Evolutionary conservation across 805 yeast species (phyloP).

Genomic region (Sugiyamaella lignohabitans): DNA sequence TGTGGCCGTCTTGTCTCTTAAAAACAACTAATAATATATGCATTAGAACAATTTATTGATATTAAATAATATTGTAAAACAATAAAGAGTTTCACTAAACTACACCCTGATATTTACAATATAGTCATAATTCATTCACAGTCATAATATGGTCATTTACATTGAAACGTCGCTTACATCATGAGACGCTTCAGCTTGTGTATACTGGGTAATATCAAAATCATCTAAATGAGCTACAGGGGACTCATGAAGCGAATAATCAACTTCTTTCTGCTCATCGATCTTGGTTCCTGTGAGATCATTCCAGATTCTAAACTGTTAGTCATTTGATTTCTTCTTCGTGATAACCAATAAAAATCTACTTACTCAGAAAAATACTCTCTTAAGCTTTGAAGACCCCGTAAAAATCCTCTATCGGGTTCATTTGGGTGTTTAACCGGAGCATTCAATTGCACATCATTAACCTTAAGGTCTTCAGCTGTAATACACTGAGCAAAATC

Average conservation of each 20-base stretch:
- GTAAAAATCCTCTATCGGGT: conserved; percentile 77
- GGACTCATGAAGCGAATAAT: conserved; percentile 5
- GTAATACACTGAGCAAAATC: conserved; percentile 95
- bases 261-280: not conserved
- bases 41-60: not conserved
- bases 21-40: not conserved
- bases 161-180: conserved; percentile 11
- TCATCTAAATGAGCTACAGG: conserved; percentile 13
- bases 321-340: no score
- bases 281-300: conserved; percentile 12
- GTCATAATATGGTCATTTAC: conserved; percentile 9
- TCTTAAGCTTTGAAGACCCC: conserved; percentile 73
- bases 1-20: conserved; percentile 57
- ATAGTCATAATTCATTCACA: conserved; percentile 2
- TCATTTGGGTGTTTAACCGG: conserved; percentile 63
- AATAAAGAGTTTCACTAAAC: not conserved
- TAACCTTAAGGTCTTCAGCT: conserved; percentile 44
- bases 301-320: no score
- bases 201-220: conserved; percentile 15
- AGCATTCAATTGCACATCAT: conserved; percentile 40
- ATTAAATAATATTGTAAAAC: not conserved
- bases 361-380: conserved; percentile 50
- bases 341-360: no score
- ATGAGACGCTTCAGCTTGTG: conserved; percentile 3
- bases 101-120: not conserved